phyloP scores from a whole-genome alignment of 2,329 filamentous ascomycete genomes.

The Trichoderma sp. region DNA sequence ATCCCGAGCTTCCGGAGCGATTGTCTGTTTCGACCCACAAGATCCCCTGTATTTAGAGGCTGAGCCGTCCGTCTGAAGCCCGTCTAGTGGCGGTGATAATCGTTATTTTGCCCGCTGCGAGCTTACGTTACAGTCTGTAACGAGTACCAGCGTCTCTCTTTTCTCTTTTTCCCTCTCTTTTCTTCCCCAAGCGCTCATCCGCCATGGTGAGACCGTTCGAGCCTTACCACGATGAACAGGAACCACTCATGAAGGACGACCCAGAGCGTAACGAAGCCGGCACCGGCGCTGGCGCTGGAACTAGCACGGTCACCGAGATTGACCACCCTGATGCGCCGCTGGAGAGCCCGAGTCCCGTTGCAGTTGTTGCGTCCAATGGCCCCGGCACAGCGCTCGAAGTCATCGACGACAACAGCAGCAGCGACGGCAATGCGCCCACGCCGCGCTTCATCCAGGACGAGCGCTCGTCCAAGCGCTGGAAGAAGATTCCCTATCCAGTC shows the following conservation, averaged over 20 bases:
- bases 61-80: slow-evolving; percentile 13
- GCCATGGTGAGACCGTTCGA: slow-evolving; percentile 41
- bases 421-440: slow-evolving; percentile 47
- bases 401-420: slow-evolving; percentile 44
- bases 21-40: slow-evolving; percentile 16
- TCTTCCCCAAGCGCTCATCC: background rate
- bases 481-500: slow-evolving; percentile 62
- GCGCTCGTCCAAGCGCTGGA: slow-evolving; percentile 51
- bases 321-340: slow-evolving; percentile 51
- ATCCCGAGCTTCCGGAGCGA: slow-evolving; percentile 23
- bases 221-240: slow-evolving; percentile 42
- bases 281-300: slow-evolving; percentile 29
- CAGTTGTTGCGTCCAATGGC: slow-evolving; percentile 8
- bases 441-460: slow-evolving; percentile 65
- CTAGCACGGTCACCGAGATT: slow-evolving; percentile 30
- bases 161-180: background rate
- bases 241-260: slow-evolving; percentile 47
- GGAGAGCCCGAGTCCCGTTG: slow-evolving; percentile 37
- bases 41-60: slow-evolving; percentile 24
- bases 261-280: slow-evolving; percentile 39
- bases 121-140: slow-evolving; percentile 5
- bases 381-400: slow-evolving; percentile 46
- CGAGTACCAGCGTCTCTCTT: background rate
- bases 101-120: slow-evolving; percentile 8
- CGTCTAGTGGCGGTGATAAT: slow-evolving; percentile 12